A percentile compares a stretch with the other conserved stretches of the same genome.
phyloP scores from a whole-genome alignment of 2,329 filamentous ascomycete species.

The Ophiostoma populinum region DNA sequence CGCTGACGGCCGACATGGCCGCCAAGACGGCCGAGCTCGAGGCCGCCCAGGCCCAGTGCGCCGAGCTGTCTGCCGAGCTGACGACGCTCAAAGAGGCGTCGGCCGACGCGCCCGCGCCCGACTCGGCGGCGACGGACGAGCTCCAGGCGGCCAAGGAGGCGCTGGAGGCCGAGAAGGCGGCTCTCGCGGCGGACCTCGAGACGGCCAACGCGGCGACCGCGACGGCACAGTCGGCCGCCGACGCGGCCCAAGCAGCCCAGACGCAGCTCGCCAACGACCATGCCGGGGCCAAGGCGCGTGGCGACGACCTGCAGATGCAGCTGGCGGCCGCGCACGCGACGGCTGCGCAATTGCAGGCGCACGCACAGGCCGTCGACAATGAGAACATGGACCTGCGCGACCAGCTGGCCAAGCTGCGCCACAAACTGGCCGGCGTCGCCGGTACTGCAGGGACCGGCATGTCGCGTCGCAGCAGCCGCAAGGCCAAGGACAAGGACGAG shows the following conservation, averaged over 20 bases:
- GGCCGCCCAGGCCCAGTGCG: background rate
- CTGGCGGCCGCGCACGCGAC: background rate
- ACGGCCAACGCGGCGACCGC: background rate
- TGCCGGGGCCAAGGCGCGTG: too few species aligned
- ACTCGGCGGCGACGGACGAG: background rate
- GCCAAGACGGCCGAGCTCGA: conserved; percentile 4
- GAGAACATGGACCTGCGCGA: conserved; percentile 7
- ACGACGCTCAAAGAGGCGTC: background rate
- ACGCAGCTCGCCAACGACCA: too few species aligned
- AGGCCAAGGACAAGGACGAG: conserved; percentile 9
- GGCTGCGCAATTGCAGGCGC: background rate
- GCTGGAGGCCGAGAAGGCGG: conserved; percentile 3
- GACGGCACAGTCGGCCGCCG: background rate
- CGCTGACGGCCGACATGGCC: background rate
- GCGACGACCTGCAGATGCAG: background rate
- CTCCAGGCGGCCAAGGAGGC: background rate
- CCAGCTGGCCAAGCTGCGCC: conserved; percentile 9
- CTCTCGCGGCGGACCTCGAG: background rate
- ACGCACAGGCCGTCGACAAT: background rate
- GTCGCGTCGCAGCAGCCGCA: conserved; percentile 2
- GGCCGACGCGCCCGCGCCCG: background rate
- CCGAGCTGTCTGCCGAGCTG: background rate
- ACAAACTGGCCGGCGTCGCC: conserved; percentile 2
- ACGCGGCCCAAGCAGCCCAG: background rate
- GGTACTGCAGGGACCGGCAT: background rate